phyloP scores from a whole-genome alignment of 108 stramenopile genomes.

The Epithemia pelagica region DNA sequence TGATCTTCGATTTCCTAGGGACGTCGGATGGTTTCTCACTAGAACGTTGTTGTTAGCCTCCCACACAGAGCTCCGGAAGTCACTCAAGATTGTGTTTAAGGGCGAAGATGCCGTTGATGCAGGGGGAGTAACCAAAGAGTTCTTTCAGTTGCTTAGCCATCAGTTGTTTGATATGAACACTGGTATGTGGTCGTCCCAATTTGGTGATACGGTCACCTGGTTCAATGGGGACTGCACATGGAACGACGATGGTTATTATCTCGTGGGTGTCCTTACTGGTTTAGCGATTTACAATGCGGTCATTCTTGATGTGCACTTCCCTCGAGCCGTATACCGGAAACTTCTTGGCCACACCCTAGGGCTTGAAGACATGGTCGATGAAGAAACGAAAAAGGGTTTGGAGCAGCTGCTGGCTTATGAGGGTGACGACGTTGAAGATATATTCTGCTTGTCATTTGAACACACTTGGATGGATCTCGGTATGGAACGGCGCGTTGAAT shows the following conservation, averaged over 20 bases:
- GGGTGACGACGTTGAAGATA: conserved; percentile 78
- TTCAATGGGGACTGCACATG: conserved; percentile 83
- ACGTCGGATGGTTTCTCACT: too few relatives aligned
- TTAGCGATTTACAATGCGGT: conserved; percentile 89
- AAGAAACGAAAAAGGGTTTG: conserved; percentile 68
- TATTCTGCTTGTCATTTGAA: conserved; percentile 80
- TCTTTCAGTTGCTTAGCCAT: conserved; percentile 82
- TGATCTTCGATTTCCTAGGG: too few relatives aligned
- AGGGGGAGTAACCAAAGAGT: conserved; percentile 93
- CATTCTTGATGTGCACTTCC: conserved; percentile 83
- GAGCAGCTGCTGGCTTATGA: conserved; percentile 77
- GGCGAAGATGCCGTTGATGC: conserved; percentile 95
- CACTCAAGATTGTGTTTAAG: conserved; percentile 69
- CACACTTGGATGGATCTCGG: conserved; percentile 68
- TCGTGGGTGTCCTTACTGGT: conserved; percentile 81
- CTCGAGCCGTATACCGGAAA: conserved; percentile 82
- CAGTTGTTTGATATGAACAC: conserved; percentile 81
- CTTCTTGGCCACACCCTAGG: conserved; percentile 62
- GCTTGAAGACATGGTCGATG: conserved; percentile 82
- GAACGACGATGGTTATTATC: conserved; percentile 72
- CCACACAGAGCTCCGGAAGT: conserved; percentile 60
- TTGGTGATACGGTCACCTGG: conserved; percentile 71
- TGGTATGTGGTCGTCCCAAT: conserved; percentile 76
- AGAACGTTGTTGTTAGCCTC: conserved; percentile 47
- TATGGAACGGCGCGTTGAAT: conserved; percentile 53